Evolutionary conservation across 495 filamentous ascomycete species (phyloP), one percentile per base, ranked within the genome.

Genomic region (Chaetomium tenue): DNA sequence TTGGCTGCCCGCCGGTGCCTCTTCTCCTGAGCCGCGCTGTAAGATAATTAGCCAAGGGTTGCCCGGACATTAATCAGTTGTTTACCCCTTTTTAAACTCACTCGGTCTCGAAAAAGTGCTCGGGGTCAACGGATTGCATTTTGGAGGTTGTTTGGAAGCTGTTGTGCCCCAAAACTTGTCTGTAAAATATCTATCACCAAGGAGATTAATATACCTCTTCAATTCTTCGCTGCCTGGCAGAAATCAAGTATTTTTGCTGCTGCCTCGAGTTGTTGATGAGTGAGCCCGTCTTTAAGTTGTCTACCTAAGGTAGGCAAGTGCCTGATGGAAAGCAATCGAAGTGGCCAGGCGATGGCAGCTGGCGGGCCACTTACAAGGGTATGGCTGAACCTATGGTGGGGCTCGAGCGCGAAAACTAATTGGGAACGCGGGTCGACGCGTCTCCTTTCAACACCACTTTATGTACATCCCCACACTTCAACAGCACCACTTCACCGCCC

Each of bases 91-190:
- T 40, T 23, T 37, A 37, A 46, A 58, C 84, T 73, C 81, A 91
- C 88, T 88, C 88, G 20, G 92, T 93, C 76, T 98, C 91, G 74
- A 98, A 98, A 82, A 94, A 97, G 70, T 93, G 71, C 16, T 74
- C 67, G 9, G 73, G 71, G 65, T 78, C 68, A 37, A 74, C 72
- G 47, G 75, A 74, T 67, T 75, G 72, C 72, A 75, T 75, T 20
- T 66, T 69, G 61, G 12, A 1, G 39, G 44, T 25, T 12, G 37
- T 20, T n/a, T 30, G n/a, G n/a, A n/a, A n/a, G n/a, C n/a, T n/a
- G n/a, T n/a, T n/a, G 1, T 46, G 16, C 12, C 0, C 6, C 16
- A 26, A 25, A n/a, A 40, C n/a, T 4, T 23, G 52, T 6, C 16
- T 33, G 26, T 5, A 37, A 18, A 33, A 54, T 30, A 30, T 8